Base-by-base conservation (phyloP, 1,139 yeast species). In the Candida sojae region DNA sequence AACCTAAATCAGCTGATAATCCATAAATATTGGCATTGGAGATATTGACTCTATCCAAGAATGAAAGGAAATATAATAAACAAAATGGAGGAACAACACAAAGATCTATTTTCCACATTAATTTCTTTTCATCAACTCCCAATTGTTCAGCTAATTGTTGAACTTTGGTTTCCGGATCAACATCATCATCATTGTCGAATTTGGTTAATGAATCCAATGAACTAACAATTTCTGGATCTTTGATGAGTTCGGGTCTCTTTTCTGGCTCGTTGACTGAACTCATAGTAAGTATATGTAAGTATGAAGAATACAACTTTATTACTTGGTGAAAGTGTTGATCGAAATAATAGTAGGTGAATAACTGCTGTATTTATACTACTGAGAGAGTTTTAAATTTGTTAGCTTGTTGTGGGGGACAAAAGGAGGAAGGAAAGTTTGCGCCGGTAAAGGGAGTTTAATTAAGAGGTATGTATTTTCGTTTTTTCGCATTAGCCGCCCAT, bases 11-110 rank as follows among this genome's bases (percentile, higher is more conserved):
- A 5, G 60, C 63, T 28, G 76, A 68, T 67, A 86, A 68, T 9
- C 91, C 91, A 54, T 85, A 84, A 50, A 84, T 75, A 52, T 80
- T 81, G 23, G 93, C 93, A 61, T 86, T 86, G 36, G 90, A 82
- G 49, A 86, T 84, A 61, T 86, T 86, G 46, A 85, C 89, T 61
- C 91, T 73, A 61, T 86, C 92, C 60, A 86, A 70, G 56, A 86
- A 86, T 0, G 89, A 82, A 54, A 86, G 73, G 58, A 86, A 80
- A 58, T 86, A 86, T 41, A 86, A 72, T 39, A 85, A 64, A 63
- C 89, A 83, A 57, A 86, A 83, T 32, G 90, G 84, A 4, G 90
- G 89, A 30, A 86, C 82, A 41, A 86, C 84, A 51, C 85, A 79
- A 5, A 81, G 47, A 58, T 86, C 92, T 37, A 84, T 71, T 57